Evolutionary conservation across 768 basidiomycete species (phyloP), one percentile per base, ranked within the genome.

Genomic region (Boletus sensibilis): DNA sequence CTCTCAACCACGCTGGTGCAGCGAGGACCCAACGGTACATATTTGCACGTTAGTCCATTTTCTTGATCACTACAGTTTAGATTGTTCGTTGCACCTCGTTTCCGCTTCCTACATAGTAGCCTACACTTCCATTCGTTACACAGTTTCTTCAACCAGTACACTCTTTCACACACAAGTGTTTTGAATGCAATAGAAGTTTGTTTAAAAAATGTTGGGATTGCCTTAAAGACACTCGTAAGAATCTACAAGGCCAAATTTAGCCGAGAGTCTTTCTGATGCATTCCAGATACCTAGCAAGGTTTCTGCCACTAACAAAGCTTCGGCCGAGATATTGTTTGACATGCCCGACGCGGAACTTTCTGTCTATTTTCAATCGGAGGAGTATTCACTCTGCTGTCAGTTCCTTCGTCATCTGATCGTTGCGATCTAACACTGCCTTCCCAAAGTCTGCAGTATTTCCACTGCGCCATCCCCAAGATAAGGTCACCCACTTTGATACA

Each of bases 101-200:
- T 31, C 43, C 45, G 5, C 27, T 44, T 56, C 50, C 49, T n/a
- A 46, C 59, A 56, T 37, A 65, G 29, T 69, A 71, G 34, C 44
- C 49, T 59, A 64, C 59, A 56, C 52, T 46, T 55, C 42, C 69
- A 38, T 50, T 71, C 67, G 20, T 67, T 71, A 65, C 38, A 65
- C 63, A 47, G 37, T 48, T 58, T 55, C 38, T 49, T 52, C 42
- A 61, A 68, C 57, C 50, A 53, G 62, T 64, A 73, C 70, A 64
- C 60, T 73, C 72, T 35, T 65, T 63, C 6, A 27, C 25, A 55
- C 49, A 25, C 56, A 21, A 38, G 53, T 61, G 56, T 60, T 66
- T 57, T 57, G 58, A 65, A 53, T 63, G 56, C 58, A 61, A 61
- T 71, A 71, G 59, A 71, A 52, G 21, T 59, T 53, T 61, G 59